Evolutionary conservation across 2,329 filamentous ascomycete genomes (phyloP).

Genomic region (Epichloe coenophiala): DNA sequence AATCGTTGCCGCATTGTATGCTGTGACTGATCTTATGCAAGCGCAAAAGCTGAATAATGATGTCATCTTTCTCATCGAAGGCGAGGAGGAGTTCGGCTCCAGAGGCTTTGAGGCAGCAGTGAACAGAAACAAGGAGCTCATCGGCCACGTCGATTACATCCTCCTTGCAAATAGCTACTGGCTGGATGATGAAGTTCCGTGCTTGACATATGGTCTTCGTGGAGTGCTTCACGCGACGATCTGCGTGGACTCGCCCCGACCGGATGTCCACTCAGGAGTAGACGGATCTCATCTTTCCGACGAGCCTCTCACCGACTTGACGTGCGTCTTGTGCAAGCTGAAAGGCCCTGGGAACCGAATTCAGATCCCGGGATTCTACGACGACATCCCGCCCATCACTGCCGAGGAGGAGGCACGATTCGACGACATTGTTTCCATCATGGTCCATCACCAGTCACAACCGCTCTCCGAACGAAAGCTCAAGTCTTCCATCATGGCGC

Average conservation of each 20-base stretch:
- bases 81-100: conserved; percentile 91
- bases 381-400: conserved; percentile 64
- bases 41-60: conserved; percentile 77
- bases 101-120: conserved; percentile 81
- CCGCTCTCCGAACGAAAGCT: conserved; percentile 50
- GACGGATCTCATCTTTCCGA: conserved; percentile 84
- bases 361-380: conserved; percentile 79
- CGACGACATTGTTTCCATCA: conserved; percentile 65
- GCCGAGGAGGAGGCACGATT: conserved; percentile 68
- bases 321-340: conserved; percentile 66
- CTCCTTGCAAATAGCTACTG: conserved; percentile 96
- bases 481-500: conserved; percentile 74
- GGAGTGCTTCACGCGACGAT: conserved; percentile 90
- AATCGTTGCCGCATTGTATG: conserved; percentile 85
- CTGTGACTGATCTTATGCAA: conserved; percentile 76
- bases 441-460: conserved; percentile 58
- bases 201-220: conserved; percentile 83
- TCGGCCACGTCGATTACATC: conserved; percentile 88
- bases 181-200: conserved; percentile 91
- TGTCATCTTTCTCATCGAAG: conserved; percentile 87
- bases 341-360: conserved; percentile 72
- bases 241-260: conserved; percentile 70
- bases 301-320: conserved; percentile 84
- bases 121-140: conserved; percentile 63
- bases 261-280: conserved; percentile 92